Percentiles rank a stretch among this genome's conserved stretches.
Conservation (phyloP, 1,139 yeast genomes). For the Entelexis paramagnoliae region DNA sequence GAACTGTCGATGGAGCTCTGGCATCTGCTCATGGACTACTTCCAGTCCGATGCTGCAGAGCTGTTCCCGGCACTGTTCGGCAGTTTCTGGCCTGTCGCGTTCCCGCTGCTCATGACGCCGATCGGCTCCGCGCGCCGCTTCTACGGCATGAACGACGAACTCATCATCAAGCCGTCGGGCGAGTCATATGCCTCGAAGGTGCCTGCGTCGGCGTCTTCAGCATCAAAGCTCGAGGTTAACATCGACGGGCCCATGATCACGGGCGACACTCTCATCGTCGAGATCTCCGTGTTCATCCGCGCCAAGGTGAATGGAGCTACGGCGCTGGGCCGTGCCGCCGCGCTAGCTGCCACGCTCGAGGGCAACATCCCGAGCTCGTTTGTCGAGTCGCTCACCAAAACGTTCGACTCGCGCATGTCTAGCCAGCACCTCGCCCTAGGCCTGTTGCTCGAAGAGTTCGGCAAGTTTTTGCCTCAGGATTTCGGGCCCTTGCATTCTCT, state of each 20-base stretch:
- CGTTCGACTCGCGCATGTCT: constrained; percentile 47
- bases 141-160: constrained; percentile 67
- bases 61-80: background rate
- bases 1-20: constrained; percentile 56
- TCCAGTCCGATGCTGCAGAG: constrained; percentile 20
- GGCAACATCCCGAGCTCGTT: background rate
- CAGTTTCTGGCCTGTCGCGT: constrained; percentile 43
- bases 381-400: constrained; percentile 2
- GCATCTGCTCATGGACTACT: constrained; percentile 42
- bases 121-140: constrained; percentile 87
- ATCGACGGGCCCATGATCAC: constrained; percentile 87
- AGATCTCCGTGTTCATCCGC: constrained; percentile 59
- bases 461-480: constrained; percentile 31
- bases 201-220: constrained; percentile 29
- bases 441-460: constrained; percentile 63
- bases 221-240: constrained; percentile 39
- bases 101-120: constrained; percentile 77
- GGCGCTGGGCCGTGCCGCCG: constrained; percentile 61
- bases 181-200: constrained; percentile 35
- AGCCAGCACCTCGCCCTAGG: constrained; percentile 71
- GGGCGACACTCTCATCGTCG: constrained; percentile 85
- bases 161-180: constrained; percentile 76
- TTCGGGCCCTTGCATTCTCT: constrained; percentile 4
- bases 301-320: constrained; percentile 68
- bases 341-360: constrained; percentile 8